A percentile compares a stretch with the other conserved stretches of the same genome.
Conservation (phyloP, 257 asterid genomes). For the Gentiana straminea region DNA sequence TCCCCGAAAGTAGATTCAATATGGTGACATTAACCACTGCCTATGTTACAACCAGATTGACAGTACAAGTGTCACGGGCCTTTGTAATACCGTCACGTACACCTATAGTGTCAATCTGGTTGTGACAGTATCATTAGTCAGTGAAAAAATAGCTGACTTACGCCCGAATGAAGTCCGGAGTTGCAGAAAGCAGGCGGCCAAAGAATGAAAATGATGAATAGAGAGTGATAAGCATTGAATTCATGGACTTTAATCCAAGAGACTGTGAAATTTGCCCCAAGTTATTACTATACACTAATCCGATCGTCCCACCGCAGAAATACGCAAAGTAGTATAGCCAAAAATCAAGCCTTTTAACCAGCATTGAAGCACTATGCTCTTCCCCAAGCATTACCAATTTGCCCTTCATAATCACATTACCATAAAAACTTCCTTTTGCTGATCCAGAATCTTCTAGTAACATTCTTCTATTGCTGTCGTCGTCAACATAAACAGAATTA, state of each 20-base stretch:
- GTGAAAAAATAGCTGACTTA: conserved; percentile 24
- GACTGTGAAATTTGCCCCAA: conserved; percentile 86
- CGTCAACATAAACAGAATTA: conserved; percentile 5
- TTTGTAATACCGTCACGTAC: too few relatives aligned
- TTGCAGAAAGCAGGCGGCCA: conserved; percentile 89
- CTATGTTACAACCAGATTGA: too few relatives aligned
- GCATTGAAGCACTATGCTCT: conserved; percentile 51
- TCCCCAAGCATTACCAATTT: conserved; percentile 57
- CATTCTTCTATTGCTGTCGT: conserved; percentile 9
- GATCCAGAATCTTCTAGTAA: conserved; percentile 11
- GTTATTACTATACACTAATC: conserved; percentile 83
- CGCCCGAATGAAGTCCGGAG: conserved; percentile 63
- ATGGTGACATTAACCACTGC: too few relatives aligned
- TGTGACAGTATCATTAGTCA: neutral
- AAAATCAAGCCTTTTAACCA: conserved; percentile 57
- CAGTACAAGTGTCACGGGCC: too few relatives aligned
- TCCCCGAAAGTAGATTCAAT: too few relatives aligned
- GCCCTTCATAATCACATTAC: conserved; percentile 31
- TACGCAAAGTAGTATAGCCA: conserved; percentile 70
- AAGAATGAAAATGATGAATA: conserved; percentile 88
- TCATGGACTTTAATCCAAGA: conserved; percentile 52
- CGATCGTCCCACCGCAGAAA: conserved; percentile 86
- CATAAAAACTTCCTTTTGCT: conserved; percentile 27
- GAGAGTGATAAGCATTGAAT: conserved; percentile 49
- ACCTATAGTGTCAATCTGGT: too few relatives aligned